phyloP scores from a whole-genome alignment of 495 filamentous ascomycete genomes.

The Trichocladium antarcticum region DNA sequence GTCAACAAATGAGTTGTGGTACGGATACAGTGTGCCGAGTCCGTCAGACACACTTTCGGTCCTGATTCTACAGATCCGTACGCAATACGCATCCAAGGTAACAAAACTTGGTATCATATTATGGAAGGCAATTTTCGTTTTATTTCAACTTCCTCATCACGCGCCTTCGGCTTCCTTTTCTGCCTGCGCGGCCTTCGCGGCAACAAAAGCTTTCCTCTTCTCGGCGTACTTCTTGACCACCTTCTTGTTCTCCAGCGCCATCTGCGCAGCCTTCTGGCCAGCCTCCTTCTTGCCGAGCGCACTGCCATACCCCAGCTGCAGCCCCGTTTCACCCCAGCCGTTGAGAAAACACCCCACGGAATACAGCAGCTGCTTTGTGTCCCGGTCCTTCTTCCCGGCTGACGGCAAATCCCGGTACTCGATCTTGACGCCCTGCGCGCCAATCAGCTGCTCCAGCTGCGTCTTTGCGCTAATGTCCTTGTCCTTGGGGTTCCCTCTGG shows the following conservation, averaged over 20 bases:
- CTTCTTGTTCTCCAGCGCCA: constrained; percentile 50
- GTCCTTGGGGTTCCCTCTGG: neutral
- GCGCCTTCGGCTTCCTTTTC: neutral
- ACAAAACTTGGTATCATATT: too few relatives aligned
- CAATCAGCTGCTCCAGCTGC: constrained; percentile 45
- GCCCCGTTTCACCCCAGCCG: constrained; percentile 58
- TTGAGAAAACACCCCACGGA: constrained; percentile 58
- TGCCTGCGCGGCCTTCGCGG: constrained; percentile 13
- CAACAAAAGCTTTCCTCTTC: constrained; percentile 36
- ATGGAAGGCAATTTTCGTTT: too few relatives aligned
- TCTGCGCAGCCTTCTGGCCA: constrained; percentile 55
- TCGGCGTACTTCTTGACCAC: constrained; percentile 45
- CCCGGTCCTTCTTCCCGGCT: constrained; percentile 42
- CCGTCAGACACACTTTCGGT: neutral
- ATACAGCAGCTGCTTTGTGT: constrained; percentile 49
- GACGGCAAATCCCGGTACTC: constrained; percentile 52
- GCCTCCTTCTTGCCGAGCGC: constrained; percentile 64
- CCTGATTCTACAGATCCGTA: too few relatives aligned
- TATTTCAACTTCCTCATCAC: neutral
- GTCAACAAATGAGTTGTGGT: too few relatives aligned
- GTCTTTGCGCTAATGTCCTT: constrained; percentile 37
- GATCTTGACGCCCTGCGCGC: constrained; percentile 49
- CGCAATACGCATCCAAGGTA: too few relatives aligned
- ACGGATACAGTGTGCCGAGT: too few relatives aligned
- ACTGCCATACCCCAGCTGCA: constrained; percentile 54